A percentile compares a stretch with the other conserved stretches of the same genome.
These are phyloP conservation scores for Petunia secreta DNA, from an alignment of 257 asterid species.

Conservation along the genomic window DNA sequence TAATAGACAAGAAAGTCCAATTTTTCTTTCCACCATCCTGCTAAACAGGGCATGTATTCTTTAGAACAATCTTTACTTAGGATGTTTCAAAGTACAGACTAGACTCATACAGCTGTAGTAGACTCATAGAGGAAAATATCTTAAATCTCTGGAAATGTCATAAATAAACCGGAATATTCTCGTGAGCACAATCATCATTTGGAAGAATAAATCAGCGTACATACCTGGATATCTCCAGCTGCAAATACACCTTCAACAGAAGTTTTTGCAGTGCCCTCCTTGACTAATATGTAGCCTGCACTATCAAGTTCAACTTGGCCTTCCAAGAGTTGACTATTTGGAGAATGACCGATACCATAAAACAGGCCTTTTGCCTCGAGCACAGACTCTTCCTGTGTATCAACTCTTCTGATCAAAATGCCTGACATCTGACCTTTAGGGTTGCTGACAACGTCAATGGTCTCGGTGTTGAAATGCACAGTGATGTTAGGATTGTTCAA, in stretches of 20 bases:
- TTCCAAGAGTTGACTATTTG: slow-evolving; percentile 87
- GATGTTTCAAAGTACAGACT: too few relatives aligned
- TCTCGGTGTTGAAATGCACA: slow-evolving; percentile 95
- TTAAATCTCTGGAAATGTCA: neutral
- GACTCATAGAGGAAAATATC: slow-evolving; percentile 2
- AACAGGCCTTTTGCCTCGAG: slow-evolving; percentile 90
- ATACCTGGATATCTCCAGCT: slow-evolving; percentile 99
- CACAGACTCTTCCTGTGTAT: slow-evolving; percentile 71
- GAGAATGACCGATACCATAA: slow-evolving; percentile 95
- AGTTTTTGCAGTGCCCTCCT: slow-evolving; percentile 77
- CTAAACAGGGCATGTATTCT: too few relatives aligned
- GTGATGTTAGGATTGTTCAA: slow-evolving; percentile 93
- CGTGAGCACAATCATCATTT: too few relatives aligned
- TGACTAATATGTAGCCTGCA: slow-evolving; percentile 79
- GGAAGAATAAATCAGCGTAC: neutral
- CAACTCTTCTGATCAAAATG: slow-evolving; percentile 59
- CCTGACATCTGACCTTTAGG: slow-evolving; percentile 97
- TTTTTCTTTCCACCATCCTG: too few relatives aligned
- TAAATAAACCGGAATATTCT: too few relatives aligned
- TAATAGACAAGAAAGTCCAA: too few relatives aligned
- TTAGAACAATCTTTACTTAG: too few relatives aligned
- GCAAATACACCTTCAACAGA: slow-evolving; percentile 97
- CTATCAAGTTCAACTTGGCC: slow-evolving; percentile 93
- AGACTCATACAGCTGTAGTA: neutral
- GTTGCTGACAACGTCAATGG: slow-evolving; percentile 97